A percentile compares a stretch with the other conserved stretches of the same genome.
Conservation (phyloP, 495 filamentous ascomycete species). For the Penicillium steckii region DNA sequence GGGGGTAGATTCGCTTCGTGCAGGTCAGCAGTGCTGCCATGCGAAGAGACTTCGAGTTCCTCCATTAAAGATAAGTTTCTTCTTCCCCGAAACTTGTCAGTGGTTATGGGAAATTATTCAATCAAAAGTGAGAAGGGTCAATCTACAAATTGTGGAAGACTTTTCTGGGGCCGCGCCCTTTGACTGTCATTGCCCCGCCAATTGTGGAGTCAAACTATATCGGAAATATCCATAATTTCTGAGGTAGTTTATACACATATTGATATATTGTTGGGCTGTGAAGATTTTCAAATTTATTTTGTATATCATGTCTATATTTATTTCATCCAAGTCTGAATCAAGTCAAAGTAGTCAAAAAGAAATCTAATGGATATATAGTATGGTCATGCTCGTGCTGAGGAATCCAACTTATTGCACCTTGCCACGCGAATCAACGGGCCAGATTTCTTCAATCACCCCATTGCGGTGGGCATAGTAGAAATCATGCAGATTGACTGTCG, state of each 20-base stretch:
- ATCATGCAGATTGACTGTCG: constrained; percentile 39
- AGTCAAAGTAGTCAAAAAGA: neutral
- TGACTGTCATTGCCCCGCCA: neutral
- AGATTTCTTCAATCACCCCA: constrained; percentile 36
- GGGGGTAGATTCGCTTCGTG: constrained; percentile 35
- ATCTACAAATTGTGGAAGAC: neutral
- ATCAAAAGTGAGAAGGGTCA: neutral
- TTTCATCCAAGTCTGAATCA: neutral
- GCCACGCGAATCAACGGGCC: constrained; percentile 38
- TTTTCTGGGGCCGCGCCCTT: neutral
- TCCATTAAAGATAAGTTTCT: constrained; percentile 15
- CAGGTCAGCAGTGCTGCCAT: constrained; percentile 19
- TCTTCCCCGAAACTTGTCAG: too few relatives aligned
- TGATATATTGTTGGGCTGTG: too few relatives aligned
- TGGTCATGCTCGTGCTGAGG: neutral
- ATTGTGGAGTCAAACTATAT: neutral
- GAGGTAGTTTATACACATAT: too few relatives aligned
- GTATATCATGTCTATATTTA: neutral
- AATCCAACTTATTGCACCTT: constrained; percentile 33
- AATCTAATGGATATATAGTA: neutral
- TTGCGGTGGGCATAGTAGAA: constrained; percentile 35
- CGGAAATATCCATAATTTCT: too few relatives aligned
- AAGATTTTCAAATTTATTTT: neutral
- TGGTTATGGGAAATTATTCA: neutral
- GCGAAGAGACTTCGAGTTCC: constrained; percentile 7